Evolutionary conservation across 371 early-diverging fungal genomes (phyloP), one percentile per base, ranked within the genome.

Genomic region (Mucor lusitanicus): DNA sequence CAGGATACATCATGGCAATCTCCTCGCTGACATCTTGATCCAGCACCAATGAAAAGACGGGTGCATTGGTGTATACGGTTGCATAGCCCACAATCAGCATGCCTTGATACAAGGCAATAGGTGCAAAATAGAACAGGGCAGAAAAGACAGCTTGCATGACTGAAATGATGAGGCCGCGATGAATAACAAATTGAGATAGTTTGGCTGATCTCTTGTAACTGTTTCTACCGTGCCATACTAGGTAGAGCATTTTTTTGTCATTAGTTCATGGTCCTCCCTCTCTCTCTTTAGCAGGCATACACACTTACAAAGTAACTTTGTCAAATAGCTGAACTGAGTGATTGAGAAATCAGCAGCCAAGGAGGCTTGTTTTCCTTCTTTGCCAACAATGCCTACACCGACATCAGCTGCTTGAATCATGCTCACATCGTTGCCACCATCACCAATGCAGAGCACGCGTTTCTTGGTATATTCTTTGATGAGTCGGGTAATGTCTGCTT

Each of bases 81-180:
- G 98, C 92, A 81, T 98, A 99, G 44, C 86, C 86, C 4, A 89
- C 89, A 53, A 90, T 78, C 21, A 90, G 67, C 80, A 88, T 81
- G 35, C 85, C 95, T 78, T 97, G 97, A 78, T 95, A 99, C 28
- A 99, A 76, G 25, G 98, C 96, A 65, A 99, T 97, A 11, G 99
- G 99, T 1, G 99, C 95, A 87, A 95, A 99, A 71, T 96, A 96
- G 68, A 99, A 99, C 60, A 99, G 85, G 2, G 99, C 94, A 15
- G 97, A 97, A 71, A 99, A 99, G 15, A 99, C 98, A 2, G 97
- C 99, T 83, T 99, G 99, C 89, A 99, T 96, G 27, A 99, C 91
- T 0, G 97, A 94, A 46, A 99, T 96, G 59, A 99, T 97, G 58
- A 97, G 79, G 53, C 99, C 99, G 71, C 99, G 93, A 79, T 99